Conservation (phyloP, 768 basidiomycete genomes). For the Naganishia randhawae region DNA sequence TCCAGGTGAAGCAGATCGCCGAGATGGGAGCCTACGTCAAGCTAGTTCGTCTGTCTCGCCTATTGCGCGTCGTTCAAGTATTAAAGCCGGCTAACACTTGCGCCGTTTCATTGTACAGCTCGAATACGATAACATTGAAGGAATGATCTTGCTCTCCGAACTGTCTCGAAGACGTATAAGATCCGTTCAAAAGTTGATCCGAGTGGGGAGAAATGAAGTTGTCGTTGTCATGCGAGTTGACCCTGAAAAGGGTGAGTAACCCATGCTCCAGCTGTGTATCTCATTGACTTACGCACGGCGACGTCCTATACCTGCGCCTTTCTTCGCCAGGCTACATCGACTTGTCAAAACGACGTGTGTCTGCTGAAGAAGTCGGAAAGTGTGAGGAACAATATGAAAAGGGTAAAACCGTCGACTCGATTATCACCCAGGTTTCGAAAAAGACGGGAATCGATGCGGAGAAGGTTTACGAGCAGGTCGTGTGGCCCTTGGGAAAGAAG, state of each 20-base stretch:
- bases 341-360: slow-evolving; percentile 95
- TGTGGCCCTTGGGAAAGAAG: slow-evolving; percentile 85
- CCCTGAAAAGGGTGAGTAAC: slow-evolving; percentile 84
- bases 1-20: slow-evolving; percentile 96
- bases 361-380: slow-evolving; percentile 96
- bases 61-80: background rate
- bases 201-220: slow-evolving; percentile 95
- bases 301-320: background rate
- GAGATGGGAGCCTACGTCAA: slow-evolving; percentile 99
- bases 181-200: slow-evolving; percentile 95
- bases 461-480: slow-evolving; percentile 80
- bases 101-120: slow-evolving; percentile 57
- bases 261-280: background rate
- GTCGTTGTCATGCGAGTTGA: slow-evolving; percentile 97
- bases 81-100: background rate
- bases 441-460: slow-evolving; percentile 60
- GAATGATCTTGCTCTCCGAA: slow-evolving; percentile 99
- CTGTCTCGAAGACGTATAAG: slow-evolving; percentile 92
- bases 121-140: slow-evolving; percentile 98
- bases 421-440: slow-evolving; percentile 52
- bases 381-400: slow-evolving; percentile 99
- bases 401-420: slow-evolving; percentile 83
- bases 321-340: slow-evolving; percentile 83
- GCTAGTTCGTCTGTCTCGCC: slow-evolving; percentile 60
- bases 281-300: background rate